Conservation (phyloP, 2,329 filamentous ascomycete genomes). For the Ophiostoma triangulosporum region DNA sequence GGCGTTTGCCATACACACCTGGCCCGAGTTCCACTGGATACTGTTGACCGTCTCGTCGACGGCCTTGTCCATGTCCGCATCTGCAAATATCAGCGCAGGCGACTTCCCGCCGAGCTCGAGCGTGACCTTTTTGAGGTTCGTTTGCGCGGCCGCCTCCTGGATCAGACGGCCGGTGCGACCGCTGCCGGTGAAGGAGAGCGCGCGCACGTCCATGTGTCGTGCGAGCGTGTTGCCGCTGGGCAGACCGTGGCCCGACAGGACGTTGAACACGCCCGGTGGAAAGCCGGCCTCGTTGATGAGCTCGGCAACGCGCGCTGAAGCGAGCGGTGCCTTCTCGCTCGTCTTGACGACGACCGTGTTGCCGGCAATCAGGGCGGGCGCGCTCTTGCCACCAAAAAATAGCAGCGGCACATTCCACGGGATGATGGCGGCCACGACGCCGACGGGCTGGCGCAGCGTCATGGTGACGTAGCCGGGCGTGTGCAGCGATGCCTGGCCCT, state of each 20-base stretch:
- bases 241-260: constrained; percentile 48
- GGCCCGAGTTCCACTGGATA: constrained; percentile 32
- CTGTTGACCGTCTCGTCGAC: constrained; percentile 30
- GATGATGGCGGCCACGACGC: constrained; percentile 42
- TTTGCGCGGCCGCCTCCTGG: constrained; percentile 45
- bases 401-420: constrained; percentile 53
- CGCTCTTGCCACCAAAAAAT: constrained; percentile 57
- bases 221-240: constrained; percentile 14
- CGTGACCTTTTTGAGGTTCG: constrained; percentile 47
- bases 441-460: constrained; percentile 34
- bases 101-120: constrained; percentile 48
- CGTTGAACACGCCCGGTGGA: constrained; percentile 55
- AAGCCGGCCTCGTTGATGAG: constrained; percentile 55
- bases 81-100: constrained; percentile 44
- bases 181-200: constrained; percentile 50
- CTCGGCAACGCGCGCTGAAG: constrained; percentile 41
- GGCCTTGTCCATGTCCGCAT: constrained; percentile 44
- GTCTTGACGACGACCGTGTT: constrained; percentile 44
- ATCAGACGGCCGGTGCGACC: constrained; percentile 44
- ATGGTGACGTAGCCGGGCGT: constrained; percentile 33
- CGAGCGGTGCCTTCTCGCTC: constrained; percentile 44
- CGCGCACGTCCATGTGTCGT: constrained; percentile 31
- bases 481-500: constrained; percentile 33
- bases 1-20: constrained; percentile 36
- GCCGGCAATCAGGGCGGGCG: constrained; percentile 44